These are phyloP conservation scores for Malassezia globosa DNA, from an alignment of 1,284 basidiomycete species.

Conservation along the genomic window DNA sequence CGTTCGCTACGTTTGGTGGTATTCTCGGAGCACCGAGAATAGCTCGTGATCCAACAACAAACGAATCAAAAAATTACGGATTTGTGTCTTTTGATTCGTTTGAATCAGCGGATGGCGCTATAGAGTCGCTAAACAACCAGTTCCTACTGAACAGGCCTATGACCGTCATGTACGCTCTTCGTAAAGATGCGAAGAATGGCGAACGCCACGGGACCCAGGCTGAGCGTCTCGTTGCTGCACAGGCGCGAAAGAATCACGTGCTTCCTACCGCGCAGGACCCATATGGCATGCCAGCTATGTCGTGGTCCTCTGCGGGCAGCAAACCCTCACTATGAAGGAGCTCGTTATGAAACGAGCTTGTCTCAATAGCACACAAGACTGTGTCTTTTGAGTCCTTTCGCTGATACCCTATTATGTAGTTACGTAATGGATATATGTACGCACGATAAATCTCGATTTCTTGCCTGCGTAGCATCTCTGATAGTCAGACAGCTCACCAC, in stretches of 20 bases:
- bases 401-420: too few species aligned
- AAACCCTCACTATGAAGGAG: too few species aligned
- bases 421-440: too few species aligned
- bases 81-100: conserved; percentile 96
- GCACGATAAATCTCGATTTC: too few species aligned
- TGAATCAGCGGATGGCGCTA: conserved; percentile 86
- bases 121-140: conserved; percentile 91
- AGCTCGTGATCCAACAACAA: conserved; percentile 71
- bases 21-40: conserved; percentile 92
- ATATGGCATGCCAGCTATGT: neutral
- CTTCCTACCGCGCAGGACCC: conserved; percentile 51
- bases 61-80: conserved; percentile 85
- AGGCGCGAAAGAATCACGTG: conserved; percentile 87
- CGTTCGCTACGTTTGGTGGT: conserved; percentile 84
- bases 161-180: conserved; percentile 92
- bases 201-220: conserved; percentile 91
- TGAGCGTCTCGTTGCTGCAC: conserved; percentile 82
- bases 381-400: too few species aligned
- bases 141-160: conserved; percentile 97
- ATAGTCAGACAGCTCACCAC: too few species aligned
- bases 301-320: neutral
- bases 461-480: too few species aligned
- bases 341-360: too few species aligned
- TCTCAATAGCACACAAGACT: too few species aligned
- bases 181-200: conserved; percentile 93